These are phyloP conservation scores for Debaryomyces nepalensis DNA, from an alignment of 1,139 yeast genomes.

Conservation along the genomic window DNA sequence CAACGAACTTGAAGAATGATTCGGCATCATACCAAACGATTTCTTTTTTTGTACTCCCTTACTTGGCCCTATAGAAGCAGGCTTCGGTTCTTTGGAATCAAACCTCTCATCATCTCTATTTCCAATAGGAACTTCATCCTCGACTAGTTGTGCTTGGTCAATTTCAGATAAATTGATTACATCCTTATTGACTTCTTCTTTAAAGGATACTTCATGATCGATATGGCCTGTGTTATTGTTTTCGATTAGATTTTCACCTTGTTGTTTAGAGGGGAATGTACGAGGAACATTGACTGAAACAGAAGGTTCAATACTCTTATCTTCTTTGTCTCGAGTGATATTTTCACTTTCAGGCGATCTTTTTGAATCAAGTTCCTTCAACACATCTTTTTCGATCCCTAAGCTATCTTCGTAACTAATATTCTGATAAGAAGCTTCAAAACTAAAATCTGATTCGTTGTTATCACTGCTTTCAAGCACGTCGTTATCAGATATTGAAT, in stretches of 20 bases:
- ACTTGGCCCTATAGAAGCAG: not conserved
- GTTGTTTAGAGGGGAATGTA: too few relatives aligned
- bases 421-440: constrained; percentile 47
- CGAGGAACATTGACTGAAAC: too few relatives aligned
- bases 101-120: not conserved
- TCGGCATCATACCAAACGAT: constrained; percentile 29
- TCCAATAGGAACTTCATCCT: not conserved
- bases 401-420: constrained; percentile 47
- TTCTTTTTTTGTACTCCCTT: constrained; percentile 26
- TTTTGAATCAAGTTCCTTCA: constrained; percentile 10
- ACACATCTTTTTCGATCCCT: constrained; percentile 35
- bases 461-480: constrained; percentile 15
- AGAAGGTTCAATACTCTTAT: not conserved
- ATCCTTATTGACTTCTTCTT: not conserved
- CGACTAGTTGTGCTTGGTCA: not conserved
- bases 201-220: not conserved
- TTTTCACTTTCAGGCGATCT: not conserved
- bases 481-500: constrained; percentile 4
- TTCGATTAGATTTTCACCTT: too few relatives aligned
- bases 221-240: too few relatives aligned
- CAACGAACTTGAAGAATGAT: constrained; percentile 15
- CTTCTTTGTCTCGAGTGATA: not conserved
- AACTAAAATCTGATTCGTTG: constrained; percentile 39
- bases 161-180: not conserved
- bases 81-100: not conserved